These are phyloP conservation scores for Davidsoniella neocaledoniae DNA, from an alignment of 2,329 filamentous ascomycete genomes.

Conservation along the genomic window DNA sequence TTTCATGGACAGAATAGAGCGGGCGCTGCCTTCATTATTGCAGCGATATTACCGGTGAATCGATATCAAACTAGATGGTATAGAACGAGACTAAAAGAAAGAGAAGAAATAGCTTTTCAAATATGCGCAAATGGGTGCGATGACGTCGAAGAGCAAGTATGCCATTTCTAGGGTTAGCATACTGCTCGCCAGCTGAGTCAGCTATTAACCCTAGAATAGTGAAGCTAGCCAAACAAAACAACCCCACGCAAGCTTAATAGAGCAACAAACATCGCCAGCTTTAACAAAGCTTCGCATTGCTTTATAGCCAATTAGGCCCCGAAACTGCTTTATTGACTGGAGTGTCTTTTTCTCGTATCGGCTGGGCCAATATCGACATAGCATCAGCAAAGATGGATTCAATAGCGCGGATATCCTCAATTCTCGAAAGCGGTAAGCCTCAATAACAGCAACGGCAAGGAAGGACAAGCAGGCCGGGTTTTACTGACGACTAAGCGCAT, in stretches of 20 bases:
- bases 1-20: background rate
- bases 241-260: background rate
- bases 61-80: too few relatives aligned
- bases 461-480: background rate
- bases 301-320: background rate
- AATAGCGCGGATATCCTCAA: conserved; percentile 78
- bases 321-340: background rate
- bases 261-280: background rate
- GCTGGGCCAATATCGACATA: background rate
- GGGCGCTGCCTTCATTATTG: too few relatives aligned
- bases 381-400: conserved; percentile 57
- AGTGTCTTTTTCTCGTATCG: background rate
- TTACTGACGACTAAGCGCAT: background rate
- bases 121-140: too few relatives aligned
- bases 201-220: background rate
- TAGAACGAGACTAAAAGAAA: too few relatives aligned
- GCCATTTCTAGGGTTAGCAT: background rate
- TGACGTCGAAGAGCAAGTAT: background rate
- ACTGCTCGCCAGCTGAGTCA: background rate
- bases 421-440: conserved; percentile 77
- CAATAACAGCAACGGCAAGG: background rate
- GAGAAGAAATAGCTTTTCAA: too few relatives aligned
- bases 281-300: too few relatives aligned
- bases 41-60: too few relatives aligned
- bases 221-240: background rate